phyloP scores from a whole-genome alignment of 1,284 basidiomycete species.

The Schizophyllum amplum region DNA sequence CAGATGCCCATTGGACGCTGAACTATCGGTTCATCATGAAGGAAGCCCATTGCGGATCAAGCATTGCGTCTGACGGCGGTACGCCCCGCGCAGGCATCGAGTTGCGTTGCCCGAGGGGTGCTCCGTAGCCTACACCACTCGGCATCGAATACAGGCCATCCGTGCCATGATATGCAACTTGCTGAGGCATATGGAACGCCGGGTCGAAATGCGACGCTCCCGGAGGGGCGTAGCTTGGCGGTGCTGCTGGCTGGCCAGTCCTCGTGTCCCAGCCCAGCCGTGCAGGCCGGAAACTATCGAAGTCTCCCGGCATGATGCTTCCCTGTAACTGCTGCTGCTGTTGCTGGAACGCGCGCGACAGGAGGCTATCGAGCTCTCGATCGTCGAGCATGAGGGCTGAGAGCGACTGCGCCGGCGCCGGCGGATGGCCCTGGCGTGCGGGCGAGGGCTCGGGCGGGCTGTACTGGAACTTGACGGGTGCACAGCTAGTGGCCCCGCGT shows the following conservation, averaged over 20 bases:
- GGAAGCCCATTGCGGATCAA: background rate
- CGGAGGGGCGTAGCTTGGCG: background rate
- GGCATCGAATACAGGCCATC: background rate
- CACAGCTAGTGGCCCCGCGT: background rate
- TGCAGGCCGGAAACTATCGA: background rate
- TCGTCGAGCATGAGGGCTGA: background rate
- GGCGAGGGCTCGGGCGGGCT: conserved; percentile 6
- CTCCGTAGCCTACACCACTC: background rate
- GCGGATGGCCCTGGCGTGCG: conserved; percentile 7
- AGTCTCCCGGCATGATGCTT: background rate
- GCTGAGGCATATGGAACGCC: background rate
- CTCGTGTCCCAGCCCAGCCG: background rate
- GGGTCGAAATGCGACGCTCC: background rate
- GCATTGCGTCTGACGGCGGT: background rate
- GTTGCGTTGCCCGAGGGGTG: background rate
- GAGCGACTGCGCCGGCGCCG: conserved; percentile 3
- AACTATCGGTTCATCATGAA: background rate
- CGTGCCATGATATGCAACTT: background rate
- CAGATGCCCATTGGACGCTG: too few species aligned
- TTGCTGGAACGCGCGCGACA: background rate
- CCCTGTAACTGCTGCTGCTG: background rate
- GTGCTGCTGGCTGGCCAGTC: background rate
- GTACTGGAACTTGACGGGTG: conserved; percentile 17
- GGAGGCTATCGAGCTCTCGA: background rate
- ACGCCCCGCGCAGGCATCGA: background rate